Base-by-base conservation (phyloP, 306 rosid species). In the Begonia fuchsioides region DNA sequence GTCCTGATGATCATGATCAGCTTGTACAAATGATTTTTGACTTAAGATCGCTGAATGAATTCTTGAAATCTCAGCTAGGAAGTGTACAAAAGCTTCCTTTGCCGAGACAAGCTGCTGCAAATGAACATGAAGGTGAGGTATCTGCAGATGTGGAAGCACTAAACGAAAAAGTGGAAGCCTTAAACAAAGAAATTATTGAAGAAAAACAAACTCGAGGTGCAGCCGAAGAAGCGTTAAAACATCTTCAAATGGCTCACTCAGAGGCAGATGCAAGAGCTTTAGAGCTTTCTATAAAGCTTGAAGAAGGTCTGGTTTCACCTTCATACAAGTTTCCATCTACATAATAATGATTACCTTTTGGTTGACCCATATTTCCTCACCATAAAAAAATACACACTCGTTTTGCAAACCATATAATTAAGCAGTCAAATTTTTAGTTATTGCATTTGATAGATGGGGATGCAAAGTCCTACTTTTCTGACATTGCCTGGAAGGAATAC, bases 171-270 rank as follows among this genome's bases (percentile, higher is more conserved):
- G 62, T 92, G 47, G 73, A 77, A 45, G 61, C 63, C 11, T 75
- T 92, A 58, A 73, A 62, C 55, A 71, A 56, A 59, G 79, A 79
- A 47, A 85, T 92, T 60, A 17, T 60, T 65, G 85, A 75, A 62
- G 96, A 92, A 68, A 92, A 70, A 39, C 83, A 79, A 62, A 92
- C 94, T 11, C 83, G 94, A 51, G 70, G 59, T 49, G 94, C 98
- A 11, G 82, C 96, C 0, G 98, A 92, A 57, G 81, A 61, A 65
- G 93, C 96, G 60, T 56, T 92, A 72, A 76, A 92, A 81, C 98
- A 85, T 61, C 83, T 92, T 61, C 86, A 68, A 53, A 52, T 17
- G 38, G 60, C 69, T 18, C 78, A 79, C 51, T 71, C 82, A 38
- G 98, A 92, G 47, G 81, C 94, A 43, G 96, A 85, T 67, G 67